These are phyloP conservation scores for Fusarium robinianum DNA, from an alignment of 2,329 filamentous ascomycete genomes.

Conservation along the genomic window DNA sequence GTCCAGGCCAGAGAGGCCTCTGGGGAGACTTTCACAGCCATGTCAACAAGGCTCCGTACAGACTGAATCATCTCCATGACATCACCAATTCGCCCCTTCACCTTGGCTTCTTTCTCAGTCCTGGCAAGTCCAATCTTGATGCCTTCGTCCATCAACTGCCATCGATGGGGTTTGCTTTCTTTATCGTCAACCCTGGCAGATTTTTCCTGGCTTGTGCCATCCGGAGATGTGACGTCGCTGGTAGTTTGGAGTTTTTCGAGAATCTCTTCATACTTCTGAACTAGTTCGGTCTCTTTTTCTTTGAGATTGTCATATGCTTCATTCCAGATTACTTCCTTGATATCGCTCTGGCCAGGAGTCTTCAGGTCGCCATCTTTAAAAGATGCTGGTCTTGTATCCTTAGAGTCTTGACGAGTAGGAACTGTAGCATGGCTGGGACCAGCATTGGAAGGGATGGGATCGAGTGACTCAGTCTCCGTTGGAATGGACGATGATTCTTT, in stretches of 20 bases:
- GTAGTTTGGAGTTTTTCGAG: conserved; percentile 1
- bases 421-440: too few relatives aligned
- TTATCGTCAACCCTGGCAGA: not conserved
- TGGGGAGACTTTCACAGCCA: conserved; percentile 36
- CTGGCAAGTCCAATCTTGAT: conserved; percentile 7
- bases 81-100: conserved; percentile 4
- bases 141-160: conserved; percentile 9
- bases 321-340: too few relatives aligned
- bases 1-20: conserved; percentile 45
- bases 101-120: not conserved
- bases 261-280: conserved; percentile 29
- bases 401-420: too few relatives aligned
- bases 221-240: too few relatives aligned
- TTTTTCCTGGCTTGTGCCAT: too few relatives aligned
- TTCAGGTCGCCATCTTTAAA: too few relatives aligned
- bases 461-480: too few relatives aligned
- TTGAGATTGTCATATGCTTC: conserved; percentile 28
- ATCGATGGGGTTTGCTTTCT: not conserved
- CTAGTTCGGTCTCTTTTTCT: conserved; percentile 13
- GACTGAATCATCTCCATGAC: not conserved
- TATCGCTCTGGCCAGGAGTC: too few relatives aligned
- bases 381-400: too few relatives aligned
- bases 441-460: too few relatives aligned
- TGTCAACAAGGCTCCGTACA: conserved; percentile 9
- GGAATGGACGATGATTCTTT: too few relatives aligned